Percentiles rank a stretch among this genome's conserved stretches.
These are phyloP conservation scores for Tuber indicum DNA, from an alignment of 495 filamentous ascomycete species.

Conservation along the genomic window DNA sequence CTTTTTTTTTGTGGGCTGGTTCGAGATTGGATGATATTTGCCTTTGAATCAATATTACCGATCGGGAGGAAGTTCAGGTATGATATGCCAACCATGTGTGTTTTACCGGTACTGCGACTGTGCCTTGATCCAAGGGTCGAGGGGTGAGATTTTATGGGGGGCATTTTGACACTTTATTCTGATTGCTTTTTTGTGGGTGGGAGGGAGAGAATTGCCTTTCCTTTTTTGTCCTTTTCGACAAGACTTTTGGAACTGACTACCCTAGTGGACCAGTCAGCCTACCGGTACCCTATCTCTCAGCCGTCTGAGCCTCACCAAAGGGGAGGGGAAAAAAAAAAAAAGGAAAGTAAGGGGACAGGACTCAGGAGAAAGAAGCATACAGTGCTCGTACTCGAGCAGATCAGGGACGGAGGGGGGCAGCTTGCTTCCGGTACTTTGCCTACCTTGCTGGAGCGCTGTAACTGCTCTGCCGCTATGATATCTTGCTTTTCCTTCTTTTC, in stretches of 20 bases:
- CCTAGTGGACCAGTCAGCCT: not conserved
- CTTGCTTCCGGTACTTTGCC: slow-evolving; percentile 2
- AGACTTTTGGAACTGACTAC: not conserved
- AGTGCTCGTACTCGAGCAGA: not conserved
- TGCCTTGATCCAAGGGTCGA: not conserved
- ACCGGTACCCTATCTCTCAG: not conserved
- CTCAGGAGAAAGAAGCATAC: not conserved
- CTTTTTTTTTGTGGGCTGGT: not conserved
- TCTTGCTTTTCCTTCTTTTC: slow-evolving; percentile 16
- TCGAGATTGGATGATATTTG: not conserved
- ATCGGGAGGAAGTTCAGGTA: not conserved
- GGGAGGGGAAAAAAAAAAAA: not conserved
- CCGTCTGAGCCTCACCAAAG: not conserved
- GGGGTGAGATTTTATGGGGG: not conserved
- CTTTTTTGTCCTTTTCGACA: not conserved
- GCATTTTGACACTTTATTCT: not conserved
- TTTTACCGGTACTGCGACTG: not conserved
- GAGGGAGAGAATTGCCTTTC: not conserved
- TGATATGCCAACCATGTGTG: not conserved
- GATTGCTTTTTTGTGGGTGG: not conserved
- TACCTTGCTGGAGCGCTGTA: not conserved
- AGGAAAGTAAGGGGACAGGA: not conserved
- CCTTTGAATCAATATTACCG: not conserved
- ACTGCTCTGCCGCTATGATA: not conserved
- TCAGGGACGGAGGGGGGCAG: not conserved